Evolutionary conservation across 208 protist species (phyloP).

Genomic region (Trypanosoma vivax): DNA sequence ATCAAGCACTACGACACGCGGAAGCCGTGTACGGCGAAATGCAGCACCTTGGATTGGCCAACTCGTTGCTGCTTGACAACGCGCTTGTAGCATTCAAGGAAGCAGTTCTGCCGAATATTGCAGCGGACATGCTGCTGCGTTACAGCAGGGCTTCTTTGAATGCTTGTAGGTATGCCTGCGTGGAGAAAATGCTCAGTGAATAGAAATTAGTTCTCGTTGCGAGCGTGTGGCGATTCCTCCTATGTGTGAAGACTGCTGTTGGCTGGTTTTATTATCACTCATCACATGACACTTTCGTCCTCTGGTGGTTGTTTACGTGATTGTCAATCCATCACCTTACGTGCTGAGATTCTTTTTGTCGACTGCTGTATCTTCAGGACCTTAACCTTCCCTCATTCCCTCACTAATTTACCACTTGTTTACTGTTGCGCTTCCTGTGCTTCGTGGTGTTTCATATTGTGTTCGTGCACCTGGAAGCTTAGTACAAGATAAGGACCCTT

Average conservation of each 20-base stretch:
- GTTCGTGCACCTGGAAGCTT: neutral
- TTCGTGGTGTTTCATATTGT: too few relatives aligned
- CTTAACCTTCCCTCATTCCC: neutral
- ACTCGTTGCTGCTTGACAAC: constrained; percentile 30
- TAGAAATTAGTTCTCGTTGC: constrained; percentile 3
- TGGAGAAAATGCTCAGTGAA: constrained; percentile 72
- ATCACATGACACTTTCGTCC: too few relatives aligned
- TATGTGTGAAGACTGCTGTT: too few relatives aligned
- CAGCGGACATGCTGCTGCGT: constrained; percentile 54
- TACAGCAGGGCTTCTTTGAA: constrained; percentile 63
- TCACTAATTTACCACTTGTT: neutral
- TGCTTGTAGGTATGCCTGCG: constrained; percentile 67
- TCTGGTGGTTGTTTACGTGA: too few relatives aligned
- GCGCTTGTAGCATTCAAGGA: constrained; percentile 51
- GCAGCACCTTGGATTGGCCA: constrained; percentile 28
- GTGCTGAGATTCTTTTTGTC: too few relatives aligned
- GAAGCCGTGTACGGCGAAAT: constrained; percentile 42
- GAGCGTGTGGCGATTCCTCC: neutral
- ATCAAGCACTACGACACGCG: constrained; percentile 48
- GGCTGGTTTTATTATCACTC: too few relatives aligned
- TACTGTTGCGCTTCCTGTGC: too few relatives aligned
- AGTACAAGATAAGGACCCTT: neutral
- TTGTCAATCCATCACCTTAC: too few relatives aligned
- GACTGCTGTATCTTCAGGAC: too few relatives aligned
- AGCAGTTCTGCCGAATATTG: constrained; percentile 51